phyloP scores from a whole-genome alignment of 768 basidiomycete genomes.

The Tylopilus balloui region DNA sequence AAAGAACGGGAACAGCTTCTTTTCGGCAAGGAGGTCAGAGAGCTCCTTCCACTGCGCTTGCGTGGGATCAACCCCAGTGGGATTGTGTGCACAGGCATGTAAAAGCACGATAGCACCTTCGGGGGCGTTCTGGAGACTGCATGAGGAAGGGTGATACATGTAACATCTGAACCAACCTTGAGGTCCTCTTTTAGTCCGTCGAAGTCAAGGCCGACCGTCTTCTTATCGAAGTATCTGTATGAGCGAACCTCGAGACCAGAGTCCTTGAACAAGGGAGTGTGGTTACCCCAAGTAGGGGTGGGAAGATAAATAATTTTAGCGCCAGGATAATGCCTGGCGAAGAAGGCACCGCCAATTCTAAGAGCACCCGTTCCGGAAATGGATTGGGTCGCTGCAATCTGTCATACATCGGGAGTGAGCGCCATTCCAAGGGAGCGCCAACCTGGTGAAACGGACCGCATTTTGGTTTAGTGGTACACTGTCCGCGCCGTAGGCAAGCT shows the following conservation, averaged over 20 bases:
- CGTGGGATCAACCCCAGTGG: conserved; percentile 96
- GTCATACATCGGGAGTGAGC: conserved; percentile 3
- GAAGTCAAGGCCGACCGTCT: conserved; percentile 89
- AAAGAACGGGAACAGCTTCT: conserved; percentile 94
- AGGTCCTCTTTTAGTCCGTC: conserved; percentile 86
- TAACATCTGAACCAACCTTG: conserved; percentile 46
- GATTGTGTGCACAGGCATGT: conserved; percentile 98
- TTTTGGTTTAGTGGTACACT: conserved; percentile 67
- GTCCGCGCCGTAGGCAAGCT: conserved; percentile 87
- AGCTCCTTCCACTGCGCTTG: conserved; percentile 89
- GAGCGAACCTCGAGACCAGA: conserved; percentile 89
- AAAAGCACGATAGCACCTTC: conserved; percentile 82
- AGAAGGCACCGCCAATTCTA: conserved; percentile 89
- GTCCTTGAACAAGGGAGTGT: conserved; percentile 89
- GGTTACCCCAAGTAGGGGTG: conserved; percentile 95
- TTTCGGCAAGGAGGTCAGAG: conserved; percentile 82
- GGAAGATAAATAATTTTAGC: conserved; percentile 89
- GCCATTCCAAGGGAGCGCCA: not conserved
- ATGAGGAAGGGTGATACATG: conserved; percentile 11
- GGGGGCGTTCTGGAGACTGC: conserved; percentile 50
- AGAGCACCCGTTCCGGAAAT: conserved; percentile 98
- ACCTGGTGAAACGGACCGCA: conserved; percentile 49
- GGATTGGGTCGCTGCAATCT: conserved; percentile 87
- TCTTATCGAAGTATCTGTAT: conserved; percentile 93
- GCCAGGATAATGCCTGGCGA: conserved; percentile 84